phyloP scores from a whole-genome alignment of 768 basidiomycete species.

The Termitomyces heimii region DNA sequence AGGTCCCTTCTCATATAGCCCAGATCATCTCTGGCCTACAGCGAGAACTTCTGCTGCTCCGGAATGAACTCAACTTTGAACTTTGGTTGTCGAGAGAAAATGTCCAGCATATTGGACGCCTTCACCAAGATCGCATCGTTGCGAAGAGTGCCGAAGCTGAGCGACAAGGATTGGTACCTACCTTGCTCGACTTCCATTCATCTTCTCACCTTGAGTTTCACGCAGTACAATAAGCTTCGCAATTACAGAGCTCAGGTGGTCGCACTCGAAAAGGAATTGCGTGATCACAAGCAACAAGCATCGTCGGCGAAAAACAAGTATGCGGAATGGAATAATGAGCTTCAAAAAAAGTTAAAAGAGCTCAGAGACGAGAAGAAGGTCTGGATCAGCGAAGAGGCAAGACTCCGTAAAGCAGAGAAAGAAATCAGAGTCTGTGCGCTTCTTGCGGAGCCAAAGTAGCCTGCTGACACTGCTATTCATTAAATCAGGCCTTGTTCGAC shows the following conservation, averaged over 20 bases:
- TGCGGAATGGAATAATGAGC: slow-evolving; percentile 75
- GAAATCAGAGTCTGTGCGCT: slow-evolving; percentile 50
- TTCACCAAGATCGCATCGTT: slow-evolving; percentile 69
- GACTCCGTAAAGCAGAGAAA: slow-evolving; percentile 63
- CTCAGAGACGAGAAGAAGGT: slow-evolving; percentile 75
- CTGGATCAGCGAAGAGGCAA: slow-evolving; percentile 67
- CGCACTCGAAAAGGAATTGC: slow-evolving; percentile 61
- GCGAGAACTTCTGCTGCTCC: slow-evolving; percentile 65
- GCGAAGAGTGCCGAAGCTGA: slow-evolving; percentile 76
- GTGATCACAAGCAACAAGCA: slow-evolving; percentile 68
- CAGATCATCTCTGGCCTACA: slow-evolving; percentile 68
- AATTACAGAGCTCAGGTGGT: slow-evolving; percentile 69
- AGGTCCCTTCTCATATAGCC: slow-evolving; percentile 43
- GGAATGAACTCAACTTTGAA: slow-evolving; percentile 83
- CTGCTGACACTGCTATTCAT: not conserved
- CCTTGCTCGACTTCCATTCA: not conserved
- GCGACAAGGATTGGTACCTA: slow-evolving; percentile 70
- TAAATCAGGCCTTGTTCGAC: slow-evolving; percentile 50
- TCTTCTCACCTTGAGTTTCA: not conserved
- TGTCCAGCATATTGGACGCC: slow-evolving; percentile 72
- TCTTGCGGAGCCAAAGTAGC: not conserved
- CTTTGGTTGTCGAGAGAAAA: slow-evolving; percentile 80
- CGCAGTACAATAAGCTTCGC: slow-evolving; percentile 75
- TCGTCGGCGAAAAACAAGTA: slow-evolving; percentile 72
- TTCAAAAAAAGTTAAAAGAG: slow-evolving; percentile 72